Evolutionary conservation across 164 flowering plant genomes (phyloP).

Genomic region (Liriodendron chinense): DNA sequence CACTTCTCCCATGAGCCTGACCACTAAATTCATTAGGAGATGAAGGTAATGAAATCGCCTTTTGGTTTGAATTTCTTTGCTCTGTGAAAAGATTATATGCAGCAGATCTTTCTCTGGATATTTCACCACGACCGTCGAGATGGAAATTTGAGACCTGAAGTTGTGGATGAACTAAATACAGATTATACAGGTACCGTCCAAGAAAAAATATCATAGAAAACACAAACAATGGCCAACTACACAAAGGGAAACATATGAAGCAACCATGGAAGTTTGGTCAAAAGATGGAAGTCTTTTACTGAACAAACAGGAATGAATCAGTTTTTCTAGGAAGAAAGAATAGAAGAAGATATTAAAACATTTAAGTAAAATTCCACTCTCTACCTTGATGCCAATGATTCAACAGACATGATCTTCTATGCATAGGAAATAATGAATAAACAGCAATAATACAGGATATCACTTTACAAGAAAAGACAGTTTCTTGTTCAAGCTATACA

Average conservation of each 20-base stretch:
- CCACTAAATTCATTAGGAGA: conserved; percentile 75
- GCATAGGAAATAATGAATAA: neutral
- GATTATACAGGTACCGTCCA: neutral
- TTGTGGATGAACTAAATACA: neutral
- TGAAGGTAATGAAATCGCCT: conserved; percentile 87
- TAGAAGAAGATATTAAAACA: neutral
- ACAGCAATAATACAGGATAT: too few relatives aligned
- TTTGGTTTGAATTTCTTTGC: conserved; percentile 50
- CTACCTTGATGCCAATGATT: neutral
- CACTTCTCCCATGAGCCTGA: conserved; percentile 48
- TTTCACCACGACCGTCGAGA: conserved; percentile 37
- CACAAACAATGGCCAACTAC: neutral
- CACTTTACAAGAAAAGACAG: too few relatives aligned
- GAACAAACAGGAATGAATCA: neutral
- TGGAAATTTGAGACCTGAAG: conserved; percentile 50
- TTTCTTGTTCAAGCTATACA: too few relatives aligned
- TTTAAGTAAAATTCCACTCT: neutral
- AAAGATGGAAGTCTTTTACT: neutral
- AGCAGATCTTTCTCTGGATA: conserved; percentile 48
- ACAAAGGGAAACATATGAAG: conserved; percentile 1
- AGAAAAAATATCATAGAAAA: neutral
- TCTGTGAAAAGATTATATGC: conserved; percentile 34
- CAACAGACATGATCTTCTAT: neutral
- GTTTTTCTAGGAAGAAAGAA: neutral
- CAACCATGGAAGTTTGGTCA: neutral